Percentiles rank a stretch among this genome's conserved stretches.
Conservation (phyloP, 768 basidiomycete species). For the Leccinellum albellum region DNA sequence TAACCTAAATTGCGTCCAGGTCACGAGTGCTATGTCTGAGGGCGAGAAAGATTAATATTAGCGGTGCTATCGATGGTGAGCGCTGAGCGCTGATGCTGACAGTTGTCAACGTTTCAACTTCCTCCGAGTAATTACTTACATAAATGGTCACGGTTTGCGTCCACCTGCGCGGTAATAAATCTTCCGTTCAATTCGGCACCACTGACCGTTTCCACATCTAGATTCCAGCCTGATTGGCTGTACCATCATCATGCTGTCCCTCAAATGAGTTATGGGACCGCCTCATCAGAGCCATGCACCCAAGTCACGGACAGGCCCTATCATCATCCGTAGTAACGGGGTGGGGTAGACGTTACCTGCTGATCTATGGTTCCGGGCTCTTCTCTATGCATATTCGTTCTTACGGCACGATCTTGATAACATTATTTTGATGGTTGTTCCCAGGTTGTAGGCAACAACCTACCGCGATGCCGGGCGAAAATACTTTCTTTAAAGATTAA, state of each 20-base stretch:
- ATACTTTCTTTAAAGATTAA: neutral
- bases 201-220: neutral
- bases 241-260: neutral
- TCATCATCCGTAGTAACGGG: neutral
- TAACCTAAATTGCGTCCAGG: neutral
- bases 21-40: neutral
- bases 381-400: neutral
- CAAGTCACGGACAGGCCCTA: neutral
- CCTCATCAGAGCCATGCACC: neutral
- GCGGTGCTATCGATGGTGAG: neutral
- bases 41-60: neutral
- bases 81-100: neutral
- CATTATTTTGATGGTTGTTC: neutral
- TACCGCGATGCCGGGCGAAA: neutral
- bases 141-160: too few relatives aligned
- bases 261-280: neutral
- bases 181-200: neutral
- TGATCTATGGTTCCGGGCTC: conserved; percentile 3
- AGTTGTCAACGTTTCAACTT: neutral
- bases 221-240: neutral
- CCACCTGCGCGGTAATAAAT: neutral
- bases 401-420: neutral
- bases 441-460: neutral
- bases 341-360: neutral
- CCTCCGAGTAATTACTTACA: neutral